Evolutionary conservation across 2,329 filamentous ascomycete genomes (phyloP).

Genomic region (Periglandula ipomoeae): DNA sequence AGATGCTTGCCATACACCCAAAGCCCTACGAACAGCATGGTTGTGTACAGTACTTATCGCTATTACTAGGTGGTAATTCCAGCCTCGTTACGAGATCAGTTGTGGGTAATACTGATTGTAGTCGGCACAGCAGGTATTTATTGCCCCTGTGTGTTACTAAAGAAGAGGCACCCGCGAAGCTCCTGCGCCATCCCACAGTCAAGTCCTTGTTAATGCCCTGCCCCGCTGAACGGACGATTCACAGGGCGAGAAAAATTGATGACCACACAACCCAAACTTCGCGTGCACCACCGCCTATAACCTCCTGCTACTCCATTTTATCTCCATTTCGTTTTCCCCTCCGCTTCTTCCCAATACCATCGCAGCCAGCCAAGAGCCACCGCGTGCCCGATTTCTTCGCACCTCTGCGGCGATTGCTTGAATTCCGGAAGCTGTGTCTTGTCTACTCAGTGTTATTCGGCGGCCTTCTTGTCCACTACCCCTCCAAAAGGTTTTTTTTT

Average conservation of each 20-base stretch:
- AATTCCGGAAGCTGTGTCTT: background rate
- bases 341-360: background rate
- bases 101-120: too few relatives aligned
- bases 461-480: background rate
- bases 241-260: slow-evolving; percentile 30
- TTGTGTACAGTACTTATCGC: too few relatives aligned
- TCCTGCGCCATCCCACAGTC: too few relatives aligned
- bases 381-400: slow-evolving; percentile 12
- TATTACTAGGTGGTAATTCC: too few relatives aligned
- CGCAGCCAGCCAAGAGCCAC: slow-evolving; percentile 3
- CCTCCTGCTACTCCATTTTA: slow-evolving; percentile 1
- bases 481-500: background rate
- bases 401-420: slow-evolving; percentile 2
- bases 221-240: slow-evolving; percentile 24
- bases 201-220: slow-evolving; percentile 5
- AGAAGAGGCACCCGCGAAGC: too few relatives aligned
- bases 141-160: too few relatives aligned
- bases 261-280: slow-evolving; percentile 20
- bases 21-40: too few relatives aligned
- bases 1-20: too few relatives aligned
- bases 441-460: background rate
- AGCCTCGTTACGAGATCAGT: too few relatives aligned
- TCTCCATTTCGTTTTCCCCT: slow-evolving; percentile 1
- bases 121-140: too few relatives aligned
- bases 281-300: slow-evolving; percentile 6